Base-by-base conservation (phyloP, 2,329 filamentous ascomycete species). In the Alternaria postmessia region DNA sequence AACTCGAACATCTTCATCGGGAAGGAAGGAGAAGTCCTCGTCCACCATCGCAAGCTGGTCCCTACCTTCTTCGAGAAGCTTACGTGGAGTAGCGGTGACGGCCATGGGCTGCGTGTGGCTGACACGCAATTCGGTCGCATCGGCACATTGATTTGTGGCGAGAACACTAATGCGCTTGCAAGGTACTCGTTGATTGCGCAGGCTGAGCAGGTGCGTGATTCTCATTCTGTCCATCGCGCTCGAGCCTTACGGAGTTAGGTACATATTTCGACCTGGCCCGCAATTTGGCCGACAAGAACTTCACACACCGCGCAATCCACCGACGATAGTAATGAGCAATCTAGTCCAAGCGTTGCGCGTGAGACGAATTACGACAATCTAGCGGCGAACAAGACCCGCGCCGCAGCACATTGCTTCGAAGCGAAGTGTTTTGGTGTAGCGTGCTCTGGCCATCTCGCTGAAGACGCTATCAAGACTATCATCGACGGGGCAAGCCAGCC, bases 1-100 rank as follows among this genome's bases (percentile, higher is more conserved):
- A 87, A 87, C 63, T 81, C 83, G 0, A 85, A 85, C 26, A 14
- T 87, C 0, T 71, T 86, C 20, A 83, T 87, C 43, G 75, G 74
- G 1, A 61, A 67, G 2, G 60, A 78, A 4, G 85, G 85, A 0
- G 67, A 82, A 3, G 74, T 86, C 1, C 58, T 84, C 2, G 79
- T 83, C 0, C 84, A 86, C 56, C 84, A 87, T 57, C 77, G 85
- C 1, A 87, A 87, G 56, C 69, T 87, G 1, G 78, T 85, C 69
- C 83, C 85, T 0, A 87, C 85, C 0, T 87, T 86, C 67, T 87
- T 82, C 59, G 86, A 87, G 72, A 87, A 86, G 63, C 64, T 87
- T 22, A 84, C 81, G 0, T 87, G 85, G 85, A 76, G 77, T 0
- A 80, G 80, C 2, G 85, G 85, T 0, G 85, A 87, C 64, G 85